These are phyloP conservation scores for Kwoniella europaea DNA, from an alignment of 768 basidiomycete species.

Conservation along the genomic window DNA sequence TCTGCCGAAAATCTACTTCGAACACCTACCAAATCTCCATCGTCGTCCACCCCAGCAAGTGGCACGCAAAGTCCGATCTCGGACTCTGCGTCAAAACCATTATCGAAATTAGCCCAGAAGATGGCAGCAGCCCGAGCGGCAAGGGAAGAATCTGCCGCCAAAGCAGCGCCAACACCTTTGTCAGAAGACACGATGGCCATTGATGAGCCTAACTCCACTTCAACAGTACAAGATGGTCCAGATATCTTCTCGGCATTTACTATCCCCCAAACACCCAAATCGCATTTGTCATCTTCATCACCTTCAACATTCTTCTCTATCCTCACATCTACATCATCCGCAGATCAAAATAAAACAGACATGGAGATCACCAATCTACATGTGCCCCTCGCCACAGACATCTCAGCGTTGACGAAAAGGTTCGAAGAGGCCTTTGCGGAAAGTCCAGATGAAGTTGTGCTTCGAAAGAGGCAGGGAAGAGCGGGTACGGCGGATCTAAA, in stretches of 20 bases:
- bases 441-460: conserved; percentile 88
- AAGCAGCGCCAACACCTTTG: background rate
- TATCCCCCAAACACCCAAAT: background rate
- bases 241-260: conserved; percentile 31
- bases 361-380: conserved; percentile 26
- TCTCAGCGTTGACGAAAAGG: conserved; percentile 26
- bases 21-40: conserved; percentile 16
- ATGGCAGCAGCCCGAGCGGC: conserved; percentile 55
- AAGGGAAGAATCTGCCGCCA: conserved; percentile 33
- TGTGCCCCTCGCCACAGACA: conserved; percentile 34
- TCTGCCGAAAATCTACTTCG: conserved; percentile 27
- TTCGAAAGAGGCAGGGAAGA: conserved; percentile 40
- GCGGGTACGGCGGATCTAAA: conserved; percentile 38
- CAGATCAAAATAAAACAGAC: conserved; percentile 15
- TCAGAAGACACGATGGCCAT: conserved; percentile 3
- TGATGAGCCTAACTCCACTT: background rate
- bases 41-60: conserved; percentile 7
- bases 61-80: conserved; percentile 1
- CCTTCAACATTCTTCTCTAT: conserved; percentile 41
- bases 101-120: conserved; percentile 60
- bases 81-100: conserved; percentile 53
- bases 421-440: conserved; percentile 69
- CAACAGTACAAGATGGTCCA: background rate
- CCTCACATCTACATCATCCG: conserved; percentile 21
- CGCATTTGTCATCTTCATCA: background rate